Percentiles rank a stretch among this genome's conserved stretches.
Conservation (phyloP, 306 rosid genomes). For the Amphicarpaea edgeworthii region DNA sequence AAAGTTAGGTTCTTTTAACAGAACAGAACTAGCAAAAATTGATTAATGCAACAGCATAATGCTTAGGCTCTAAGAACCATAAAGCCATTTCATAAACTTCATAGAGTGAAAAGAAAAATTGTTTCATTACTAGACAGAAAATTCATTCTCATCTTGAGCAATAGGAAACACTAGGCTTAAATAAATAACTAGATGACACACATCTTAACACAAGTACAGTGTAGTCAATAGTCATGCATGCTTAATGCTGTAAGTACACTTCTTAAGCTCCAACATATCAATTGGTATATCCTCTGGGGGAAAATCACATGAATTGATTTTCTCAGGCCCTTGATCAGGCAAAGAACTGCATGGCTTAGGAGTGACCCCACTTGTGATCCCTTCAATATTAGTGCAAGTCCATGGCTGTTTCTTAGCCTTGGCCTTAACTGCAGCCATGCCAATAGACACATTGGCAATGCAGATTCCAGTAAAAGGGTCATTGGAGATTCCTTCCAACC, state of each 20-base stretch:
- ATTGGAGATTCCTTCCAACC: conserved; percentile 75
- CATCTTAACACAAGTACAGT: conserved; percentile 3
- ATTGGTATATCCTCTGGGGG: conserved; percentile 65
- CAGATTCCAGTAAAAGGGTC: conserved; percentile 79
- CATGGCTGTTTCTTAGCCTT: conserved; percentile 79
- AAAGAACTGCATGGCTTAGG: conserved; percentile 72
- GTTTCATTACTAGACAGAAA: conserved; percentile 26
- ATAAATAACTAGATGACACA: conserved; percentile 24
- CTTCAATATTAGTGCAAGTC: conserved; percentile 69
- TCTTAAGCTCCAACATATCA: conserved; percentile 62
- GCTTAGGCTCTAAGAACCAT: background rate
- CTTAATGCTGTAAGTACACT: conserved; percentile 56
- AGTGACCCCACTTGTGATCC: conserved; percentile 71
- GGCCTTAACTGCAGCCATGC: conserved; percentile 61
- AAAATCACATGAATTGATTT: conserved; percentile 63
- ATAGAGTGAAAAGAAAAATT: background rate
- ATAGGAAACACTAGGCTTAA: conserved; percentile 23
- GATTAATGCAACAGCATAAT: conserved; percentile 4
- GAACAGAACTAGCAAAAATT: background rate
- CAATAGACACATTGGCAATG: conserved; percentile 73
- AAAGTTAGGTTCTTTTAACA: conserved; percentile 4
- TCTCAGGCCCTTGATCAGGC: conserved; percentile 58
- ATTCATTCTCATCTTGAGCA: conserved; percentile 40
- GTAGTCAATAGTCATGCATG: conserved; percentile 45
- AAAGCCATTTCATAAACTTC: conserved; percentile 13